Evolutionary conservation across 306 rosid genomes (phyloP).

Genomic region (Boehmeria nivea): DNA sequence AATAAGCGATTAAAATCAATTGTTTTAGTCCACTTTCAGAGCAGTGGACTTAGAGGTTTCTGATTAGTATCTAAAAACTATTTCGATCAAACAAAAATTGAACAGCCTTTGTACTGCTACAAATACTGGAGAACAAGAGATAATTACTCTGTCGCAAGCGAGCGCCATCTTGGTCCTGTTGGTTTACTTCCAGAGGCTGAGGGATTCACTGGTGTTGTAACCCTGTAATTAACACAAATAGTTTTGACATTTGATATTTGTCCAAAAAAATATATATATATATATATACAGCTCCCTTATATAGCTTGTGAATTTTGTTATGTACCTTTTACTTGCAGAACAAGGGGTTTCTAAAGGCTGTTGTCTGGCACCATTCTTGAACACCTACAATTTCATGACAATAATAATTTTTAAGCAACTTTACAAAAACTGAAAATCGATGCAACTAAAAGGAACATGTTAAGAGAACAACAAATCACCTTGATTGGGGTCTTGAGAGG

Average conservation of each 20-base stretch:
- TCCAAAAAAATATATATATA: neutral
- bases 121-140: neutral
- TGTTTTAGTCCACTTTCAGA: too few relatives aligned
- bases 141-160: constrained; percentile 57
- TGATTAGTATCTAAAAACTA: too few relatives aligned
- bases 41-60: too few relatives aligned
- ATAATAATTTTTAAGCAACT: constrained; percentile 12
- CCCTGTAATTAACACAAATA: neutral
- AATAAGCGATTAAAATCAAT: too few relatives aligned
- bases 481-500: constrained; percentile 65
- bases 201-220: constrained; percentile 46
- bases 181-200: constrained; percentile 31
- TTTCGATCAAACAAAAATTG: too few relatives aligned
- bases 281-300: too few relatives aligned
- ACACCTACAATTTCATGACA: constrained; percentile 33
- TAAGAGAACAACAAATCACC: constrained; percentile 38
- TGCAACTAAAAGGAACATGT: neutral
- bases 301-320: neutral
- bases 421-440: constrained; percentile 7
- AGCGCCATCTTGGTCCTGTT: constrained; percentile 53
- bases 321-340: constrained; percentile 70
- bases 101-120: neutral
- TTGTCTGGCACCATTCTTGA: constrained; percentile 39
- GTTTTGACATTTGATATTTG: neutral
- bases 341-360: constrained; percentile 61